Base-by-base conservation (phyloP, 441 rosid species). In the Gossypium trilobum region DNA sequence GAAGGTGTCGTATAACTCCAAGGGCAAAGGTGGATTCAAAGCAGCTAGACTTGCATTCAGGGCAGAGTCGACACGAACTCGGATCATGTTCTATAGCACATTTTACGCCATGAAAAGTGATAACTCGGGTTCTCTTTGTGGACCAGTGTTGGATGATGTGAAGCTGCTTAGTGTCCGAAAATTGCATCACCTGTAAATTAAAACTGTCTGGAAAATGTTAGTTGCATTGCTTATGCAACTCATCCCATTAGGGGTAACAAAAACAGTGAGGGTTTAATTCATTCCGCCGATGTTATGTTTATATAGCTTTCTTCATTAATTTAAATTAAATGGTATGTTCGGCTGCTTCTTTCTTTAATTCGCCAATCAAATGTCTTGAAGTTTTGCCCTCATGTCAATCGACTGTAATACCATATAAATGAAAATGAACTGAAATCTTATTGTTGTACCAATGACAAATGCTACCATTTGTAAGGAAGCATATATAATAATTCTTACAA, bases 101-200 rank as follows among this genome's bases (percentile, higher is more conserved):
- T 86, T 68, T 74, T 91, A 93, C 68, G 77, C 79, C 59, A 91
- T 86, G 93, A 85, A 71, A 56, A 89, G 76, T 13, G 95, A 89
- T 76, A 78, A 85, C 71, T 82, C 95, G 2, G 95, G 93, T 7
- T 87, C 91, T 0, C 82, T 93, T 0, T 93, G 97, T 62, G 95
- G 98, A 10, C 97, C 97, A 1, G 88, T 93, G 9, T 27, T 93
- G 4, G 97, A 93, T 71, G 89, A 88, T 57, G 87, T 87, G 33
- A 84, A 71, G 84, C 75, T 91, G 66, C 73, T 88, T 11, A 82
- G 82, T 14, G 80, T 80, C 73, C 81, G 83, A 33, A 66, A 48
- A 46, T 36, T 75, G n/a, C 80, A 61, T 72, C 46, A 25, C 9
- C 52, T 70, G 31, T 70, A 60, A 17, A 6, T 19, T 17, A 2